These are phyloP conservation scores for Craterostigma plantagineum DNA, from an alignment of 257 asterid species.

Conservation along the genomic window DNA sequence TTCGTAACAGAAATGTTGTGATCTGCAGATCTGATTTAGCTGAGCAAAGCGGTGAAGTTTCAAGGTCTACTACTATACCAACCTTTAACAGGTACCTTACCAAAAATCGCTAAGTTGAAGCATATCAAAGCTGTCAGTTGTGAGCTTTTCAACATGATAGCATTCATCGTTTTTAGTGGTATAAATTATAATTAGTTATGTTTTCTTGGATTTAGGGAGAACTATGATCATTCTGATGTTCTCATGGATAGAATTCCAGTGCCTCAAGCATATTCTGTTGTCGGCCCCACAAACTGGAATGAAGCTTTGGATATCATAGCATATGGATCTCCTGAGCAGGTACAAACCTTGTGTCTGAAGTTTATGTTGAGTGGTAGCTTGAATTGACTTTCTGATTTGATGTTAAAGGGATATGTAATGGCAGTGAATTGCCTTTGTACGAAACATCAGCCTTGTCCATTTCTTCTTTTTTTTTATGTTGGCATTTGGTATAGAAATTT, in stretches of 20 bases:
- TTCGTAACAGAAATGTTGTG: constrained; percentile 5
- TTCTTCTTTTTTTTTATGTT: background rate
- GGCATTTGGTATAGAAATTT: background rate
- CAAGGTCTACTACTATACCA: constrained; percentile 44
- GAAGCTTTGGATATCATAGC: constrained; percentile 79
- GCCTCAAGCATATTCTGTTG: constrained; percentile 32
- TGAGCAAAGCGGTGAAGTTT: constrained; percentile 86
- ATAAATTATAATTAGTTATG: background rate
- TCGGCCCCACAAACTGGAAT: constrained; percentile 87
- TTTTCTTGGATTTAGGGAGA: constrained; percentile 36
- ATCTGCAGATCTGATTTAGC: constrained; percentile 63
- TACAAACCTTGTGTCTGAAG: constrained; percentile 5
- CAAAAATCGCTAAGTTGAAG: too few species aligned
- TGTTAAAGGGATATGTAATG: background rate
- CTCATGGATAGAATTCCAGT: constrained; percentile 45
- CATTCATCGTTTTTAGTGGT: background rate
- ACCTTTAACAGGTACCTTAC: constrained; percentile 44
- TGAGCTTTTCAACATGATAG: too few species aligned
- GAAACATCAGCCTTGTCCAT: background rate
- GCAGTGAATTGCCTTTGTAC: background rate
- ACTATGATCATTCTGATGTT: constrained; percentile 44
- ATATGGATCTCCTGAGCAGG: constrained; percentile 94
- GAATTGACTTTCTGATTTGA: background rate
- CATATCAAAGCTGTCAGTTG: too few species aligned
- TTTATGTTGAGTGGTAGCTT: background rate